Base-by-base conservation (phyloP, 2,329 filamentous ascomycete genomes). In the Hypoxylon sp. region DNA sequence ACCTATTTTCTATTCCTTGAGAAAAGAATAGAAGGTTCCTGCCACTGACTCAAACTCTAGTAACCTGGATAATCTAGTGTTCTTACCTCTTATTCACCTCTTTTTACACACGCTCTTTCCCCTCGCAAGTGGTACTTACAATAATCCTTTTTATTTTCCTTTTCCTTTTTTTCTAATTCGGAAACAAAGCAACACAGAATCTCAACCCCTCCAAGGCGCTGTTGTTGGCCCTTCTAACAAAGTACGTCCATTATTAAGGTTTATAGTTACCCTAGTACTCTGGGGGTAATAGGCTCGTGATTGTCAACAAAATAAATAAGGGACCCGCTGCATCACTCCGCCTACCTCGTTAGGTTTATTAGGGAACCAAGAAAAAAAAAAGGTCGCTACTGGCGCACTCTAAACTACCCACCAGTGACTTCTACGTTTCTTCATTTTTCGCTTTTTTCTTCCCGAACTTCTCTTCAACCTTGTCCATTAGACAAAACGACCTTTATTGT, bases 281-380 rank as follows among this genome's bases (percentile, higher is more conserved):
- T 54, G 52, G 62, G 46, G 31, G 39, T 50, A 17, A 35, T 47
- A 66, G 52, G 70, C 73, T 73, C 73, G 74, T 75, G 73, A 76
- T 74, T 77, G 74, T 76, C 74, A 77, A 76, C 72, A 75, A 68
- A 71, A 72, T 63, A 66, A 69, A 69, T 59, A 67, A 66, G 66
- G 71, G 73, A 70, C 74, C 74, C 72, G 66, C 72, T 70, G 51
- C 67, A 68, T 70, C 67, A 67, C 63, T 70, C 62, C 63, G 66
- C 66, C 67, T 68, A 69, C 63, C 65, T 71, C 63, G 63, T 67
- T 71, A 67, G 59, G 68, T 63, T 69, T 53, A 60, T 67, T 66
- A 60, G 59, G 55, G 61, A 63, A 37, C 60, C 59, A 64, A 68
- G 59, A 63, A 62, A 64, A 65, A 68, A 64, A 65, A 68, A 61